Evolutionary conservation across 2,329 filamentous ascomycete species (phyloP).

Genomic region (Cladophialophora yegresii): DNA sequence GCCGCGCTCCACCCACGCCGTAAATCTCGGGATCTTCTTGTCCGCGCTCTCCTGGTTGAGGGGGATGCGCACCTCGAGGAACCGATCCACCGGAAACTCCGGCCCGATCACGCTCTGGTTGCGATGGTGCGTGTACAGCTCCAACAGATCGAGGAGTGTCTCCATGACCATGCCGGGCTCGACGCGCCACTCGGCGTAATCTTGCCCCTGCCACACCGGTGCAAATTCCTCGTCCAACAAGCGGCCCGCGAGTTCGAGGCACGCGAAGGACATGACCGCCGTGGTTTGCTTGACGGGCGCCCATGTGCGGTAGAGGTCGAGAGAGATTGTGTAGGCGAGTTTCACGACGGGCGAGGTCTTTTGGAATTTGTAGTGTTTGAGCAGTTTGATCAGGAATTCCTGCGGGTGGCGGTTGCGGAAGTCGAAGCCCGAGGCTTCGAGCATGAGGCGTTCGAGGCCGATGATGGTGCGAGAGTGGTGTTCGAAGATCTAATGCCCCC

Average conservation of each 20-base stretch:
- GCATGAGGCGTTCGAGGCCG: conserved; percentile 84
- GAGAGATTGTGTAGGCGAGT: conserved; percentile 76
- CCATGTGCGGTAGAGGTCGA: conserved; percentile 92
- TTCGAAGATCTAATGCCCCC: conserved; percentile 69
- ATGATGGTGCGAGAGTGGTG: conserved; percentile 76
- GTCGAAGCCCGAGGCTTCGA: conserved; percentile 91
- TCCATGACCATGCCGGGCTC: conserved; percentile 60
- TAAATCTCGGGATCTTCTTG: conserved; percentile 63
- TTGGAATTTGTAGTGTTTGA: conserved; percentile 60
- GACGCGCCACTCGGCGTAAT: conserved; percentile 55
- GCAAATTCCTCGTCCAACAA: conserved; percentile 59
- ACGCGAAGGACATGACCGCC: conserved; percentile 78
- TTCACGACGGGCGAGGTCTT: conserved; percentile 59
- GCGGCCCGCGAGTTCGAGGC: conserved; percentile 76
- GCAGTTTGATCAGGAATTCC: conserved; percentile 78
- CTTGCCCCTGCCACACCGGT: conserved; percentile 50
- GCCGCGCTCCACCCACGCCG: conserved; percentile 51
- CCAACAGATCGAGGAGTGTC: conserved; percentile 84
- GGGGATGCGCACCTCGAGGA: conserved; percentile 82
- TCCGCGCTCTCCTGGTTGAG: conserved; percentile 79
- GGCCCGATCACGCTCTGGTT: conserved; percentile 72
- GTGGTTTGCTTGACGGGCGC: conserved; percentile 87
- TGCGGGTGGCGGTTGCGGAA: conserved; percentile 89
- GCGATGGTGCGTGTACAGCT: conserved; percentile 86
- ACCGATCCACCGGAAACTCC: conserved; percentile 70